phyloP scores from a whole-genome alignment of 805 yeast genomes.

The Kurtzmaniella cleridarum region DNA sequence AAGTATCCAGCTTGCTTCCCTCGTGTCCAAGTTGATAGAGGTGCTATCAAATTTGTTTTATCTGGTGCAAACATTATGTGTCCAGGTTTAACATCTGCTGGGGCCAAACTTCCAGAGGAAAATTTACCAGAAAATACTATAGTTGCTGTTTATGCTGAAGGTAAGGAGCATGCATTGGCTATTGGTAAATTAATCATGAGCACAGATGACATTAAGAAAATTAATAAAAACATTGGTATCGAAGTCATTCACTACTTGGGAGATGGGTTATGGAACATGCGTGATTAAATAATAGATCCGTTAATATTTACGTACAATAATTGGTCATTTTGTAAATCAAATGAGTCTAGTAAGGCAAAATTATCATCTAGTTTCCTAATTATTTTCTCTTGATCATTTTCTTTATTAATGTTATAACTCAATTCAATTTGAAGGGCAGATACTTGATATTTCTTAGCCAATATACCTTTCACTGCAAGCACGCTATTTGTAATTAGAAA shows the following conservation, averaged over 20 bases:
- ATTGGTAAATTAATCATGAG: conserved; percentile 85
- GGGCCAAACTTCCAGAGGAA: conserved; percentile 77
- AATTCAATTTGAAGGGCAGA: conserved; percentile 21
- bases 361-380: conserved; percentile 19
- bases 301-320: conserved; percentile 11
- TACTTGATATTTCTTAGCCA: conserved; percentile 12
- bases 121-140: conserved; percentile 61
- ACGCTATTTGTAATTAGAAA: conserved; percentile 14
- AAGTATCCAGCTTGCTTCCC: conserved; percentile 83
- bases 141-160: conserved; percentile 85
- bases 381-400: conserved; percentile 8
- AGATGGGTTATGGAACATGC: conserved; percentile 79
- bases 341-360: conserved; percentile 20
- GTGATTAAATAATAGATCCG: conserved; percentile 9
- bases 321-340: conserved; percentile 17
- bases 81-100: conserved; percentile 85
- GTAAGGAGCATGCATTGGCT: conserved; percentile 86
- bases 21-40: conserved; percentile 84
- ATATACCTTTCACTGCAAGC: conserved; percentile 29
- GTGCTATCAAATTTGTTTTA: conserved; percentile 92
- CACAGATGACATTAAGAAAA: conserved; percentile 77
- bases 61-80: conserved; percentile 97
- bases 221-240: conserved; percentile 86
- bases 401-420: conserved; percentile 20
- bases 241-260: conserved; percentile 81